Percentiles rank a stretch among this genome's conserved stretches.
These are phyloP conservation scores for Coemansia sp. DNA, from an alignment of 192 early-diverging fungal genomes.

Conservation along the genomic window DNA sequence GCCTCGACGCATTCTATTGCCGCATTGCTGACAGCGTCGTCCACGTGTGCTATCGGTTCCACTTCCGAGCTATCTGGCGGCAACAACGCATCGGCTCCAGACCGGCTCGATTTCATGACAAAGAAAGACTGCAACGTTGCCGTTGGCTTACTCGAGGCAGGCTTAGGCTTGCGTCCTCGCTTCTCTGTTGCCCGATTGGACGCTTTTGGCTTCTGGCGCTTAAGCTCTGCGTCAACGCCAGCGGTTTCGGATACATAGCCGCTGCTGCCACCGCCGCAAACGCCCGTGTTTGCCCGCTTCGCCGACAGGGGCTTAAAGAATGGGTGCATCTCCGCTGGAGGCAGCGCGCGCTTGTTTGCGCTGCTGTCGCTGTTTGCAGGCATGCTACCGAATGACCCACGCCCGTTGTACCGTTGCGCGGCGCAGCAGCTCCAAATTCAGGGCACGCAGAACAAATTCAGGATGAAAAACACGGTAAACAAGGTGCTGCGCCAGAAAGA, in stretches of 20 bases:
- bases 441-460: background rate
- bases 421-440: background rate
- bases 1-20: background rate
- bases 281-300: slow-evolving; percentile 10
- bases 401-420: too few species aligned
- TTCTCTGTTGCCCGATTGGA: slow-evolving; percentile 1
- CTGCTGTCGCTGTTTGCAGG: background rate
- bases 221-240: slow-evolving; percentile 3
- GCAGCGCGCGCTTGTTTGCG: background rate
- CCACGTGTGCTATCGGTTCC: background rate
- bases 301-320: slow-evolving; percentile 32
- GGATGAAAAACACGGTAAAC: too few species aligned
- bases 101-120: slow-evolving; percentile 1
- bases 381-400: background rate
- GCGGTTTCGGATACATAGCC: background rate
- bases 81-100: background rate
- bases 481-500: background rate
- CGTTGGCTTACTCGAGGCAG: background rate
- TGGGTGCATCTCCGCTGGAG: slow-evolving; percentile 10
- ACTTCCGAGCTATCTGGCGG: background rate
- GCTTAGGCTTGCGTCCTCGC: slow-evolving; percentile 19
- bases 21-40: background rate
- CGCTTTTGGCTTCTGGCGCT: slow-evolving; percentile 30
- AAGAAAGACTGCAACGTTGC: slow-evolving; percentile 44
- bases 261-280: background rate